phyloP scores from a whole-genome alignment of 139 green algal species.

The Chlorella sp. region DNA sequence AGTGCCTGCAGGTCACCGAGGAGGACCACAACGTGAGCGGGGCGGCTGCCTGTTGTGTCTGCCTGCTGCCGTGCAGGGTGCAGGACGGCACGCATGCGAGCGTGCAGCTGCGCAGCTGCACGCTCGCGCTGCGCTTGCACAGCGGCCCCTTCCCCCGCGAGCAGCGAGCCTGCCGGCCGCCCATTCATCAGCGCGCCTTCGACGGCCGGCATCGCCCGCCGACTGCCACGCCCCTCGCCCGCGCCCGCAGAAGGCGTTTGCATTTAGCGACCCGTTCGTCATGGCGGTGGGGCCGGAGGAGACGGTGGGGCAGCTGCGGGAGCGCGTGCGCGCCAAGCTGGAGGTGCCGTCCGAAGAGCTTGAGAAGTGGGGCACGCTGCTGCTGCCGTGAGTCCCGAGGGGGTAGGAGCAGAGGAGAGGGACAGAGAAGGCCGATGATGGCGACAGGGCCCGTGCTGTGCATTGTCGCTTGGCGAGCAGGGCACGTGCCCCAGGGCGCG shows the following conservation, averaged over 20 bases:
- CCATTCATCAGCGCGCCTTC: too few species aligned
- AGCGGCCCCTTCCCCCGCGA: too few species aligned
- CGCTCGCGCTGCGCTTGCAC: too few species aligned
- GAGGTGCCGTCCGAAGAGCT: constrained; percentile 80
- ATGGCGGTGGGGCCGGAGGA: constrained; percentile 71
- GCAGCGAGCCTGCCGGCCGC: too few species aligned
- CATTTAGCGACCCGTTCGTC: constrained; percentile 93
- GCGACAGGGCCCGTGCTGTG: constrained; percentile 75
- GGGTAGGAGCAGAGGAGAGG: constrained; percentile 79
- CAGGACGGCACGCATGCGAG: too few species aligned
- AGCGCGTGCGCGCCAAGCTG: constrained; percentile 72
- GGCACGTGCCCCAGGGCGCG: too few species aligned
- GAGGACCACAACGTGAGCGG: constrained; percentile 20
- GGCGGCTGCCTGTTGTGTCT: too few species aligned
- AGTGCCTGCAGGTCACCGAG: constrained; percentile 39
- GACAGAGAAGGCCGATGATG: constrained; percentile 78
- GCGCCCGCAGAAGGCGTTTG: constrained; percentile 15
- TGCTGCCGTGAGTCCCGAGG: constrained; percentile 61
- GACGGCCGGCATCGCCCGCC: too few species aligned
- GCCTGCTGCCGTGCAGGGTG: too few species aligned
- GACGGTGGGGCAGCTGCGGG: constrained; percentile 64
- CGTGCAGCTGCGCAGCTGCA: too few species aligned
- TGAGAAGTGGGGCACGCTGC: constrained; percentile 75
- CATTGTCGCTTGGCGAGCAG: constrained; percentile 15
- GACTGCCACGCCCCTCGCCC: background rate